Percentiles rank a stretch among this genome's conserved stretches.
Evolutionary conservation across 345 rosid genomes (phyloP).

Genomic region (Citrus hindsii): DNA sequence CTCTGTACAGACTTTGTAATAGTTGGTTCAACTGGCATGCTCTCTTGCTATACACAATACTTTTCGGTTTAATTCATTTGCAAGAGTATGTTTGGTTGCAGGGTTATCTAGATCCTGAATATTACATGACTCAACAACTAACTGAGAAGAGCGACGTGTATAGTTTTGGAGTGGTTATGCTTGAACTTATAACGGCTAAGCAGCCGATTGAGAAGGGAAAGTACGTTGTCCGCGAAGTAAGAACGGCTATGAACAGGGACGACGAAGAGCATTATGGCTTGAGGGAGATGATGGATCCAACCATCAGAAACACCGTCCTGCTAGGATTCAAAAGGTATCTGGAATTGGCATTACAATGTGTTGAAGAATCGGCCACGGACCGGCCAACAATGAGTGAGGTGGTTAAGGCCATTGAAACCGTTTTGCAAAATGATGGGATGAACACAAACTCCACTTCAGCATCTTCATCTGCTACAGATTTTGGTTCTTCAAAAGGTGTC

Average conservation of each 20-base stretch:
- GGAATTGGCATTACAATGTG: constrained; percentile 80
- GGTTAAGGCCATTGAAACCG: constrained; percentile 71
- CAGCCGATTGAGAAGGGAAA: constrained; percentile 90
- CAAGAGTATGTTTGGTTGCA: constrained; percentile 27
- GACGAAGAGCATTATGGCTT: constrained; percentile 68
- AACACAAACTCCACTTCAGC: constrained; percentile 76
- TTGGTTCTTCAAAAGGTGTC: constrained; percentile 44
- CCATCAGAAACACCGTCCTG: constrained; percentile 44
- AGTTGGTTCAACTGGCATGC: background rate
- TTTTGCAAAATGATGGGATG: constrained; percentile 65
- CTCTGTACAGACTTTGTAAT: background rate
- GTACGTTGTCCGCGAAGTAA: constrained; percentile 80
- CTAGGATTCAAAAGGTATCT: constrained; percentile 57
- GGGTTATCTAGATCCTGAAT: constrained; percentile 98
- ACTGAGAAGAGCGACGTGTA: constrained; percentile 96
- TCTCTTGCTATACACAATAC: background rate
- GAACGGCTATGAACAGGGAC: constrained; percentile 40
- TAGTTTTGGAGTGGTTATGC: constrained; percentile 91
- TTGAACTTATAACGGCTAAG: constrained; percentile 73
- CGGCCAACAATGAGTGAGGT: constrained; percentile 90
- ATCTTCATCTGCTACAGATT: constrained; percentile 77
- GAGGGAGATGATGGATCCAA: constrained; percentile 63
- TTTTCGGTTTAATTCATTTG: background rate
- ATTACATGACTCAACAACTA: constrained; percentile 91
- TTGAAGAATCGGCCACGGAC: constrained; percentile 76